Evolutionary conservation across 148 eudicot genomes (phyloP).

Genomic region (Cornus kousa): DNA sequence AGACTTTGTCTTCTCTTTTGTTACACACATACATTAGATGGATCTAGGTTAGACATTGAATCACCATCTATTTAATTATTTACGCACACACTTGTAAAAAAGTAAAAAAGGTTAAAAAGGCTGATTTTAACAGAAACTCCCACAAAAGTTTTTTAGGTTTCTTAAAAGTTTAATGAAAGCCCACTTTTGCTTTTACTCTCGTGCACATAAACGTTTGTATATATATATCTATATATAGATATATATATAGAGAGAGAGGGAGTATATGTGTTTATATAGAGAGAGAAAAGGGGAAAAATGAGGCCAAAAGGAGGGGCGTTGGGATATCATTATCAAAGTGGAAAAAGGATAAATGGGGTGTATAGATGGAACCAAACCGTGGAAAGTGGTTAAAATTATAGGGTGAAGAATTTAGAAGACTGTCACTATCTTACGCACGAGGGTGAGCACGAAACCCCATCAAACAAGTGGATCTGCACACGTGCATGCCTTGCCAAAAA

Average conservation of each 20-base stretch:
- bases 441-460: constrained; percentile 15
- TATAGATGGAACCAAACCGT: constrained; percentile 1
- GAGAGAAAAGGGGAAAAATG: background rate
- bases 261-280: background rate
- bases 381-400: background rate
- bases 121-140: background rate
- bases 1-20: constrained; percentile 7
- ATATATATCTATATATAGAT: background rate
- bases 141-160: background rate
- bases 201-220: too few species aligned
- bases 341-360: constrained; percentile 12
- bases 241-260: background rate
- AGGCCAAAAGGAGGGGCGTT: constrained; percentile 5
- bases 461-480: constrained; percentile 29
- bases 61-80: too few species aligned
- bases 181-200: background rate
- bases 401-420: background rate
- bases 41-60: background rate
- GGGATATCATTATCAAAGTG: constrained; percentile 15
- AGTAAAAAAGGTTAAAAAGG: background rate
- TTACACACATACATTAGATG: background rate
- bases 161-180: constrained; percentile 3
- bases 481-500: constrained; percentile 28
- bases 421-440: constrained; percentile 12
- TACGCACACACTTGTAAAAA: too few species aligned